Percentiles rank a stretch among this genome's conserved stretches.
These are phyloP conservation scores for Ceratobasidium sp. DNA, from an alignment of 1,284 basidiomycete species.

Conservation along the genomic window DNA sequence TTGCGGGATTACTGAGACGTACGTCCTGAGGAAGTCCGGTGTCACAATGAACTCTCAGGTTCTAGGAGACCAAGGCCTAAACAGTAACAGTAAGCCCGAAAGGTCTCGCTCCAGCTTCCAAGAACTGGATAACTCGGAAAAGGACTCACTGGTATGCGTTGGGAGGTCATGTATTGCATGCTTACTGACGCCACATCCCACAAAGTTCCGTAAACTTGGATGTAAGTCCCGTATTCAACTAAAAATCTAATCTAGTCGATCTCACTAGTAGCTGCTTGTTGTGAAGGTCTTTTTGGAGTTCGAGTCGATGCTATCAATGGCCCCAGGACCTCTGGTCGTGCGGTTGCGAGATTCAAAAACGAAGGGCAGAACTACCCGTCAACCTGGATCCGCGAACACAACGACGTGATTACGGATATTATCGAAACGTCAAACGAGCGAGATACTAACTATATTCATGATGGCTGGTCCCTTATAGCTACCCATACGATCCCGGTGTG, in stretches of 20 bases:
- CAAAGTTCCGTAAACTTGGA: slow-evolving; percentile 8
- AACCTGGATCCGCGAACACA: slow-evolving; percentile 10
- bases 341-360: slow-evolving; percentile 1
- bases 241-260: neutral
- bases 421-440: neutral
- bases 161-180: neutral
- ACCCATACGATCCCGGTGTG: neutral
- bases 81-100: neutral
- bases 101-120: neutral
- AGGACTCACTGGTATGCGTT: neutral
- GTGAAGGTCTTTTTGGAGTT: slow-evolving; percentile 19
- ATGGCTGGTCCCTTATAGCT: slow-evolving; percentile 30
- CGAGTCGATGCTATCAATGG: slow-evolving; percentile 25
- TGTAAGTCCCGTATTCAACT: neutral
- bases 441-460: slow-evolving; percentile 19
- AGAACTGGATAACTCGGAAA: neutral
- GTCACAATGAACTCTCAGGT: too few species aligned
- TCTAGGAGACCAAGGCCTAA: too few species aligned
- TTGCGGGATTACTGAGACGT: too few species aligned
- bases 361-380: neutral
- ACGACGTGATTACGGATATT: slow-evolving; percentile 3
- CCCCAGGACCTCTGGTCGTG: neutral
- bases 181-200: neutral
- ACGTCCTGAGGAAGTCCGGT: too few species aligned
- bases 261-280: neutral